Evolutionary conservation across 1,284 basidiomycete genomes (phyloP).

Genomic region (Ustilago crameri): DNA sequence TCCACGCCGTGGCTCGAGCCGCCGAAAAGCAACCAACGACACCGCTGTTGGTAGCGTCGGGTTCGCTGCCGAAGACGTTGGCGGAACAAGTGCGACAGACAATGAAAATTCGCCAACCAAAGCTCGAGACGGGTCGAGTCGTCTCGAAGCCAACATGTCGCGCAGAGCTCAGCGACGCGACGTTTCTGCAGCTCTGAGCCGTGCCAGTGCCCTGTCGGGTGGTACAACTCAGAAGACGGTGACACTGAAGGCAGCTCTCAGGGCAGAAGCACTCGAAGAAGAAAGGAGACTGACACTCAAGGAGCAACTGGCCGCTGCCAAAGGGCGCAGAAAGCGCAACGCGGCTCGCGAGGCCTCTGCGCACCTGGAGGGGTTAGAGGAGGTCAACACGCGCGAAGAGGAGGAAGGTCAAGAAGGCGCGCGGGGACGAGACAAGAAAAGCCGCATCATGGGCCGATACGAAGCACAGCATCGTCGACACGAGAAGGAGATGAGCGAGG

Average conservation of each 20-base stretch:
- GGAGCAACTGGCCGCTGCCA: slow-evolving; percentile 32
- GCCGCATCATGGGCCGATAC: slow-evolving; percentile 49
- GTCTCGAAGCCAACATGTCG: slow-evolving; percentile 20
- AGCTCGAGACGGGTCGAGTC: slow-evolving; percentile 13
- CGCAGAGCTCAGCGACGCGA: slow-evolving; percentile 33
- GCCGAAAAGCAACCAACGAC: slow-evolving; percentile 14
- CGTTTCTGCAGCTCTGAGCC: slow-evolving; percentile 35
- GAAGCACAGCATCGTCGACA: slow-evolving; percentile 30
- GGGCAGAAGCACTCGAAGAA: slow-evolving; percentile 61
- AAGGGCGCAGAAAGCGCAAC: slow-evolving; percentile 32
- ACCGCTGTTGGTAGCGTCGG: neutral
- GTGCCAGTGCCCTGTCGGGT: slow-evolving; percentile 41
- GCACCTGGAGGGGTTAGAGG: slow-evolving; percentile 21
- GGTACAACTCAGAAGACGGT: slow-evolving; percentile 45
- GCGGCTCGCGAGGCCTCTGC: slow-evolving; percentile 19
- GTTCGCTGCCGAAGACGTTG: neutral
- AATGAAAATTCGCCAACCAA: slow-evolving; percentile 15
- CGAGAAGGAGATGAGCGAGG: slow-evolving; percentile 35
- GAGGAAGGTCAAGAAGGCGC: slow-evolving; percentile 18
- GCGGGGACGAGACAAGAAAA: slow-evolving; percentile 7
- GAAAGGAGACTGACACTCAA: slow-evolving; percentile 47
- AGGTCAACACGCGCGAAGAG: slow-evolving; percentile 15
- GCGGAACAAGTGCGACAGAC: neutral
- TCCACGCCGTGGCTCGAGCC: slow-evolving; percentile 34
- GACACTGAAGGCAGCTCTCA: slow-evolving; percentile 52